Evolutionary conservation across 306 rosid species (phyloP).

Genomic region (Parietaria judaica): DNA sequence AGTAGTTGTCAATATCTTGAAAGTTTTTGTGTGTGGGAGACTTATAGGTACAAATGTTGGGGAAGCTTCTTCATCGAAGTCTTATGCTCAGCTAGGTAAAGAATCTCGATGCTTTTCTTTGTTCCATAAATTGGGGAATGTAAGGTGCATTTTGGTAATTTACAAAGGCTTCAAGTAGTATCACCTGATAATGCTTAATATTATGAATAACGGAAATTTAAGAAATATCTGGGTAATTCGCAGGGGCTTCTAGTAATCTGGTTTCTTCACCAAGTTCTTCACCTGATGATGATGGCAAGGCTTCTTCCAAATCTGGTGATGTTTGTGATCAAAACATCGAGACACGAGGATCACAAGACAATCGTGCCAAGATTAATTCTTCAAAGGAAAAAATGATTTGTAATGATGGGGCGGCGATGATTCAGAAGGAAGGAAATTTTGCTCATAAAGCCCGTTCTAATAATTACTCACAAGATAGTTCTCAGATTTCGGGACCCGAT

Average conservation of each 20-base stretch:
- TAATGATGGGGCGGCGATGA: conserved; percentile 12
- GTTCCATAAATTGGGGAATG: background rate
- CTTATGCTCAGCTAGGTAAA: conserved; percentile 22
- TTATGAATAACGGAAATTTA: conserved; percentile 9
- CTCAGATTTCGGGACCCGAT: conserved; percentile 83
- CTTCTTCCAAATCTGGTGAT: conserved; percentile 27
- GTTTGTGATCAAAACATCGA: conserved; percentile 23
- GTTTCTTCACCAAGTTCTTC: conserved; percentile 23
- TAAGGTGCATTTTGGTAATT: no score
- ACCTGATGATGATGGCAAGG: conserved; percentile 24
- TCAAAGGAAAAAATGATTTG: conserved; percentile 23
- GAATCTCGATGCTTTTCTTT: background rate
- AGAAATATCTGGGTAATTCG: conserved; percentile 1
- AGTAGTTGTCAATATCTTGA: conserved; percentile 6
- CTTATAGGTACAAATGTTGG: conserved; percentile 19
- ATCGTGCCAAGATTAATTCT: conserved; percentile 19
- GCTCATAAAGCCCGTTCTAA: conserved; percentile 26
- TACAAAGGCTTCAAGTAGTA: no score
- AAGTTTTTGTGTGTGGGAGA: conserved; percentile 8
- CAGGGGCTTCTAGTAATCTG: conserved; percentile 29
- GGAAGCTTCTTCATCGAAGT: conserved; percentile 12
- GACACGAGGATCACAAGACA: conserved; percentile 20
- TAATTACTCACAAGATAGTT: conserved; percentile 40
- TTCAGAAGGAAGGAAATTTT: conserved; percentile 28
- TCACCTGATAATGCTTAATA: no score